Base-by-base conservation (phyloP, 139 green algal species). In the Prasinococcaceae sp. region DNA sequence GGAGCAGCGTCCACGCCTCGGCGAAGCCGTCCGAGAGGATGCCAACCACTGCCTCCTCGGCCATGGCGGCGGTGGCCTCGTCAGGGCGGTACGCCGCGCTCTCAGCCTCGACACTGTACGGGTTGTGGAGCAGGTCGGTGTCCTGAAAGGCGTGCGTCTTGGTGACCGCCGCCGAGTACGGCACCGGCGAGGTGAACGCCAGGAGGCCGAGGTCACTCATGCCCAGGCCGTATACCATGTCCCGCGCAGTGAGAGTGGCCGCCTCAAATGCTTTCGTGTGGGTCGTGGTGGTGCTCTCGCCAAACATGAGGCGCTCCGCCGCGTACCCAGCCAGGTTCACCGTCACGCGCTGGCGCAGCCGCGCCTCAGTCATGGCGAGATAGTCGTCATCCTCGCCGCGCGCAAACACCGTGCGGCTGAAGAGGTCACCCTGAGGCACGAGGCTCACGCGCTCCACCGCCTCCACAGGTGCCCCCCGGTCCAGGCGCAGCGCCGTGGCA, bases 371-470 rank as follows among this genome's bases (percentile, higher is more conserved):
- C 1, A 40, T 29, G 22, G 40, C 43, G 32, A 41, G 39, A 40
- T 60, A 60, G 3, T 50, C 41, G 10, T 51, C 40, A 25, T 60
- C 52, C 3, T 14, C 16, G 4, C 30, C 33, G 43, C 52, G 38
- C 8, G 30, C 17, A 33, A 44, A 48, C 2, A 41, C 22, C 12
- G 52, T 60, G 8, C 20, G 25, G 24, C 39, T 50, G 39, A 30
- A 23, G 17, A 64, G 37, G 23, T 59, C 27, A 8, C 65, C 59
- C 9, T 59, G 50, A 10, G 61, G 61, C 0, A 65, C 28, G 20
- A 75, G 53, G 3, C 55, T 68, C 3, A 71, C 26, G 35, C 55
- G 40, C 28, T 68, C 40, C 3, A 58, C 37, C 6, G 20, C 17
- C 33, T 75, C 67, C 14, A 75, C 23, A 10, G 59, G 20, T 0